Evolutionary conservation across 352 stramenopile species (phyloP).

Genomic region (Blastocystis sp.): DNA sequence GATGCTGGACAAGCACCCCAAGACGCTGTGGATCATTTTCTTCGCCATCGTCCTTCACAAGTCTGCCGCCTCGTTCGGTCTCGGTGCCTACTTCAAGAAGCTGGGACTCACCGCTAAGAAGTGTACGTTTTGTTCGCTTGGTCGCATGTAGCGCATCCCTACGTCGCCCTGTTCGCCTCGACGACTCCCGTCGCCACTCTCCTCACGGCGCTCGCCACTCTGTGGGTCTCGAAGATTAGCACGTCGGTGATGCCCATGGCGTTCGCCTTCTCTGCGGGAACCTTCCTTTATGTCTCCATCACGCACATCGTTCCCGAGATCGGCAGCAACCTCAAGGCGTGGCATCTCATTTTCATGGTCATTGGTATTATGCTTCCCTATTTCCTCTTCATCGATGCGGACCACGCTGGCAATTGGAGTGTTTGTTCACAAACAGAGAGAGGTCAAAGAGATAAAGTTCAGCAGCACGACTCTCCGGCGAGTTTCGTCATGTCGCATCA

Average conservation of each 20-base stretch:
- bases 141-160: not conserved
- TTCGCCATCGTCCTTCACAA: slow-evolving; percentile 55
- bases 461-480: not conserved
- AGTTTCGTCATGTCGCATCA: slow-evolving; percentile 42
- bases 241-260: not conserved
- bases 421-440: not conserved
- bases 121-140: not conserved
- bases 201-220: slow-evolving; percentile 3
- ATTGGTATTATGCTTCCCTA: slow-evolving; percentile 52
- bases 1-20: slow-evolving; percentile 44
- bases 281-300: slow-evolving; percentile 55
- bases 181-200: slow-evolving; percentile 50
- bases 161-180: slow-evolving; percentile 14
- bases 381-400: slow-evolving; percentile 54
- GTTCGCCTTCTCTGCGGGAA: slow-evolving; percentile 55
- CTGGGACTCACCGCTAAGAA: slow-evolving; percentile 7
- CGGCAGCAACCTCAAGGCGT: slow-evolving; percentile 52
- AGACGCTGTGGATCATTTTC: slow-evolving; percentile 50
- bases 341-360: slow-evolving; percentile 48
- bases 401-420: not conserved
- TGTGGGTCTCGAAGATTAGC: not conserved
- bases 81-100: slow-evolving; percentile 57
- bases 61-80: slow-evolving; percentile 38
- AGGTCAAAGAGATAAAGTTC: not conserved
- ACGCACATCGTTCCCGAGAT: slow-evolving; percentile 57